phyloP scores from a whole-genome alignment of 1,139 yeast species.

The Saccharomycopsis phalli region DNA sequence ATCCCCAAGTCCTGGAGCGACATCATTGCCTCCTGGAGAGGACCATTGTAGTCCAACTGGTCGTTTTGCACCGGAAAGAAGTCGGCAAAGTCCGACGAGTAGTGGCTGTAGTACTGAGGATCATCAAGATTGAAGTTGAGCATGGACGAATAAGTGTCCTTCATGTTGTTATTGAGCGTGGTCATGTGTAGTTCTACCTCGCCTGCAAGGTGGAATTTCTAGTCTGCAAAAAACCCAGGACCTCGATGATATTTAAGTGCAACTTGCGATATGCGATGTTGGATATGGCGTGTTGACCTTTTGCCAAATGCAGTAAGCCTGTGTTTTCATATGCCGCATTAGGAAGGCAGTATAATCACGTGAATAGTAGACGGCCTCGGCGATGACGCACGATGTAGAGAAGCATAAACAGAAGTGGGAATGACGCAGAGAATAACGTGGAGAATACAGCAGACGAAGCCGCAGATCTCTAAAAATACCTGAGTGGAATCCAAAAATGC shows the following conservation, averaged over 20 bases:
- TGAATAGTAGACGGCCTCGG: not conserved
- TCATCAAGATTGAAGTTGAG: constrained; percentile 18
- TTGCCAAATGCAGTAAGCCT: not conserved
- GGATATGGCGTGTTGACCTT: not conserved
- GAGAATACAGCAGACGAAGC: no score
- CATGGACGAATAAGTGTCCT: constrained; percentile 7
- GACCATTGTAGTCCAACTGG: constrained; percentile 1
- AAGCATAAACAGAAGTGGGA: no score
- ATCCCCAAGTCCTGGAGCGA: constrained; percentile 13
- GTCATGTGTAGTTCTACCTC: constrained; percentile 9
- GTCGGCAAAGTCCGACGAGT: not conserved
- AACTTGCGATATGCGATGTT: not conserved
- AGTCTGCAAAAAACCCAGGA: not conserved
- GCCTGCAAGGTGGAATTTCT: constrained; percentile 15
- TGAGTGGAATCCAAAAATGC: no score
- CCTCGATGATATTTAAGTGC: not conserved
- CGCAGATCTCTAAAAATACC: no score
- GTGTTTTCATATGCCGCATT: not conserved
- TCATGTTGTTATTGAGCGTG: not conserved
- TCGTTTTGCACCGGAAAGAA: not conserved
- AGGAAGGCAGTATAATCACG: not conserved
- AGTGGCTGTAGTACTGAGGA: constrained; percentile 10
- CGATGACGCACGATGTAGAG: no score
- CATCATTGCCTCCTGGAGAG: constrained; percentile 9
- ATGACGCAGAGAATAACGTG: no score